A percentile compares a stretch with the other conserved stretches of the same genome.
phyloP scores from a whole-genome alignment of 2,329 filamentous ascomycete species.

The Exophiala oligosperma region DNA sequence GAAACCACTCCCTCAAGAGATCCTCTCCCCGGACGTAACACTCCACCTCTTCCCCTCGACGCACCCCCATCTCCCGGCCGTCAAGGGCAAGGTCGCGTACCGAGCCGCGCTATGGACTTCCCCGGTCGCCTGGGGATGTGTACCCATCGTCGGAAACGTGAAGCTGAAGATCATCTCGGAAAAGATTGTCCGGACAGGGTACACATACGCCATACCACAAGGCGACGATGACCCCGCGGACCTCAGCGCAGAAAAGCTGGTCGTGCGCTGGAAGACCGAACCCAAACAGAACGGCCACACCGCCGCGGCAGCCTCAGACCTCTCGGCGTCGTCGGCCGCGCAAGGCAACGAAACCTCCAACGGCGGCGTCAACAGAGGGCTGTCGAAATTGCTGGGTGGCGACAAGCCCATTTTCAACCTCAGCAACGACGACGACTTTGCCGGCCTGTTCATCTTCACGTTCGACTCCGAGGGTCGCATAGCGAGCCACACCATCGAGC shows the following conservation, averaged over 20 bases:
- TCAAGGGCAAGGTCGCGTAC: slow-evolving; percentile 87
- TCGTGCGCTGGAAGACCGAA: slow-evolving; percentile 83
- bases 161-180: slow-evolving; percentile 84
- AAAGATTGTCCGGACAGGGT: slow-evolving; percentile 70
- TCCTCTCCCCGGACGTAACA: slow-evolving; percentile 62
- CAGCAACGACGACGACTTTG: slow-evolving; percentile 68
- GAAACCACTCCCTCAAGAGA: slow-evolving; percentile 61
- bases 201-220: slow-evolving; percentile 33
- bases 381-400: slow-evolving; percentile 53
- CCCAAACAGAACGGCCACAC: slow-evolving; percentile 33
- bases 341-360: slow-evolving; percentile 13
- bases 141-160: slow-evolving; percentile 89
- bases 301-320: slow-evolving; percentile 22
- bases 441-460: slow-evolving; percentile 90
- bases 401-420: slow-evolving; percentile 49
- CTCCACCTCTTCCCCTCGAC: slow-evolving; percentile 65
- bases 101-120: slow-evolving; percentile 93
- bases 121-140: slow-evolving; percentile 89
- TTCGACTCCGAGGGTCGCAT: slow-evolving; percentile 87
- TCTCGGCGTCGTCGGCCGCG: slow-evolving; percentile 21
- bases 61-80: slow-evolving; percentile 73
- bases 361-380: slow-evolving; percentile 39
- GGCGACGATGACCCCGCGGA: slow-evolving; percentile 35
- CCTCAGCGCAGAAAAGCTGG: slow-evolving; percentile 67
- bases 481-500: slow-evolving; percentile 87